Evolutionary conservation across 495 filamentous ascomycete species (phyloP).

Genomic region (Thozetella sp.): DNA sequence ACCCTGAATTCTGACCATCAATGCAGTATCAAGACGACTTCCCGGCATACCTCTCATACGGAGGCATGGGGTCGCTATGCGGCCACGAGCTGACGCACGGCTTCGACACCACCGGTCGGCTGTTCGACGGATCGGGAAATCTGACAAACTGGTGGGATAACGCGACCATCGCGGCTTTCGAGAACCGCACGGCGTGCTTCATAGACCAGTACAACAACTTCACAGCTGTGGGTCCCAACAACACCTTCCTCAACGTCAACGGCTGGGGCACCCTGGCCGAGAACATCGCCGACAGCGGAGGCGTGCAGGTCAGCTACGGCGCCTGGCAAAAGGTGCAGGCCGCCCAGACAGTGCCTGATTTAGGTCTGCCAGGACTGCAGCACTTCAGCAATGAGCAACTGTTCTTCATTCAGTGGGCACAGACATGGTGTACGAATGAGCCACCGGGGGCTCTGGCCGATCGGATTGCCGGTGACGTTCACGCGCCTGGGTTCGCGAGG

Average conservation of each 20-base stretch:
- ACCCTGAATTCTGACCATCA: background rate
- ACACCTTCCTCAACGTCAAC: slow-evolving; percentile 58
- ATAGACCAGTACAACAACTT: slow-evolving; percentile 61
- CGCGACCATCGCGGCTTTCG: slow-evolving; percentile 51
- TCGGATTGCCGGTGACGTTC: background rate
- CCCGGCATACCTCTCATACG: slow-evolving; percentile 64
- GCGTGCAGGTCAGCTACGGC: slow-evolving; percentile 57
- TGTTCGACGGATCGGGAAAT: slow-evolving; percentile 62
- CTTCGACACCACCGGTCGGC: slow-evolving; percentile 63
- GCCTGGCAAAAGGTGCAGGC: slow-evolving; percentile 59
- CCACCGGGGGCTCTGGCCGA: background rate
- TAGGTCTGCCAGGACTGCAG: slow-evolving; percentile 56
- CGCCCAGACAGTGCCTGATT: slow-evolving; percentile 37
- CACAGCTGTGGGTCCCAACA: slow-evolving; percentile 44
- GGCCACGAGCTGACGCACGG: slow-evolving; percentile 72
- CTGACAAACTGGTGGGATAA: slow-evolving; percentile 68
- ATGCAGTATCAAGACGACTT: slow-evolving; percentile 25
- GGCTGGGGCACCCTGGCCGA: slow-evolving; percentile 64
- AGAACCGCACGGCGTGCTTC: slow-evolving; percentile 62
- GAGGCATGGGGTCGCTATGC: slow-evolving; percentile 62
- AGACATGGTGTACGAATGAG: slow-evolving; percentile 55
- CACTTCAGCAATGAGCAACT: slow-evolving; percentile 63
- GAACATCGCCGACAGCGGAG: slow-evolving; percentile 70
- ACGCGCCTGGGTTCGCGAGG: background rate
- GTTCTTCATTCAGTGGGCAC: slow-evolving; percentile 63